Base-by-base conservation (phyloP, 192 early-diverging fungal species). In the Jimgerdemannia flammicorona region DNA sequence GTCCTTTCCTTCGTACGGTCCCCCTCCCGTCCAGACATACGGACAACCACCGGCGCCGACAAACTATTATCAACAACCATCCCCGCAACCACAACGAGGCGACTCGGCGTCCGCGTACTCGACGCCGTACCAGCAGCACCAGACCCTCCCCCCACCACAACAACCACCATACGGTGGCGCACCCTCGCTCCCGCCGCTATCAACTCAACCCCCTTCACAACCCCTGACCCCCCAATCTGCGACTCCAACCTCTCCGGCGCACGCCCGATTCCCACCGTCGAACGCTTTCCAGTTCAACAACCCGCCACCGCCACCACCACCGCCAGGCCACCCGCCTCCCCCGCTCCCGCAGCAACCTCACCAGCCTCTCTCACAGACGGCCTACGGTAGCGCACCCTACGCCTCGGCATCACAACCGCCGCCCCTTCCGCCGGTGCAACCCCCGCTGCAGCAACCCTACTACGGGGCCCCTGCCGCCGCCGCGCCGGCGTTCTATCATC, bases 401-500 rank as follows among this genome's bases (percentile, higher is more conserved):
- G 67, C 6, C 19, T 6, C 17, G 67, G 17, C 67, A 4, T 41
- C 17, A 68, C 17, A 4, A 68, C 67, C 4, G 67, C 67, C 67
- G 19, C 4, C 17, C 40, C 67, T 2, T 18, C 63, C 66, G 40
- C 72, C n/a, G 70, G 72, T 40, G 41, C 68, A 49, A 14, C 44
- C 44, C 29, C 65, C 71, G 54, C 77, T 29, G 39, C 70, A 67
- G 42, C 77, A 4, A 6, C 67, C 69, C 1, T 20, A 40, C 17
- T 54, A 68, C 41, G 59, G 19, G 59, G 44, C 69, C 8, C 43
- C 66, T 10, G 4, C 69, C 8, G 17, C 77, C 42, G 63, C 66
- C 20, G 4, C 63, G 3, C 67, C 77, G 64, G 41, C 76, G 40
- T 70, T 39, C 69, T 70, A 65, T 20, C 72, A 43, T 40, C 40